Conservation (phyloP, 1,284 basidiomycete species). For the Fomitopsis schrenkii region DNA sequence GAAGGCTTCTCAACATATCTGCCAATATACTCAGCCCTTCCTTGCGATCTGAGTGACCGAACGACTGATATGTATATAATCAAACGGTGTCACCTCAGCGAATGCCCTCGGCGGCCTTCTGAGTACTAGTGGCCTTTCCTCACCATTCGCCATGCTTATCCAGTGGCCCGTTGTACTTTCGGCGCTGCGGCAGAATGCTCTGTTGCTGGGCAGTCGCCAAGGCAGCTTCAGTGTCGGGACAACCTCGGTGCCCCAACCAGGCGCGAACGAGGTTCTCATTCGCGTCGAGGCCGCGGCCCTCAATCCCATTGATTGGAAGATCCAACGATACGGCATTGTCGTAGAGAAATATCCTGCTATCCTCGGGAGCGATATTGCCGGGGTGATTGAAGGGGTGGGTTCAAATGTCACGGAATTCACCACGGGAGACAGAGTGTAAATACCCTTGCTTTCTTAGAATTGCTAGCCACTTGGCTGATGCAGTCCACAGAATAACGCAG, state of each 20-base stretch:
- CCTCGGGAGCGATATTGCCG: conserved; percentile 45
- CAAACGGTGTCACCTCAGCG: no score
- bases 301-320: conserved; percentile 38
- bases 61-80: no score
- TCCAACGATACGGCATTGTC: conserved; percentile 24
- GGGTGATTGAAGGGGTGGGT: conserved; percentile 42
- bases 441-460: background rate
- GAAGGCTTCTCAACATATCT: background rate
- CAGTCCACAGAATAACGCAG: background rate
- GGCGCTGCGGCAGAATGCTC: conserved; percentile 1
- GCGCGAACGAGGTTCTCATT: conserved; percentile 26
- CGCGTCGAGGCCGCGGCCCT: conserved; percentile 30
- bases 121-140: background rate
- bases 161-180: background rate
- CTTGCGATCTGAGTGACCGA: no score
- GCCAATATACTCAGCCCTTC: no score
- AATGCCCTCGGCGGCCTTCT: no score
- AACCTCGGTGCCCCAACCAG: background rate
- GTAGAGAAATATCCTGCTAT: conserved; percentile 30
- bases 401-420: conserved; percentile 35
- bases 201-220: background rate
- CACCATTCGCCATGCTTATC: background rate
- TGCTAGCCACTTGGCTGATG: background rate
- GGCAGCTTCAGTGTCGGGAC: conserved; percentile 3
- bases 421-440: conserved; percentile 46